Conservation (phyloP, 2,329 filamentous ascomycete genomes). For the Talaromyces piceae region DNA sequence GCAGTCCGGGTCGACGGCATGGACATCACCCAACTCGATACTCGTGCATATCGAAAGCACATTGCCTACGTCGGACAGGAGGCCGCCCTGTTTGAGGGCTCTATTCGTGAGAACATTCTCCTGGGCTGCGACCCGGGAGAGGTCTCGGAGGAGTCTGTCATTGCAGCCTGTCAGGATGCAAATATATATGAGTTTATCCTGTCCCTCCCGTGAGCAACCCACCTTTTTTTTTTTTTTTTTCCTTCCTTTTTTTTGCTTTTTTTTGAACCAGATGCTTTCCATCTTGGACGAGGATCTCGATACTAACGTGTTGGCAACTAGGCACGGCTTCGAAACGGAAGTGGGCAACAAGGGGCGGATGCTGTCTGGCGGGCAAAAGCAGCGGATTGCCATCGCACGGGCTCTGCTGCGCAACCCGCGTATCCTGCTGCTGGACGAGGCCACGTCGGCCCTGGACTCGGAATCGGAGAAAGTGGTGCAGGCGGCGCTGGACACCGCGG, state of each 20-base stretch:
- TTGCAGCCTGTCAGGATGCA: constrained; percentile 64
- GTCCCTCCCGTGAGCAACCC: constrained; percentile 23
- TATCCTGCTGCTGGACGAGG: constrained; percentile 78
- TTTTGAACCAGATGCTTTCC: no score
- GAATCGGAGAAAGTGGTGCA: constrained; percentile 83
- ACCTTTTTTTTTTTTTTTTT: constrained; percentile 39
- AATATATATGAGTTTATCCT: constrained; percentile 91
- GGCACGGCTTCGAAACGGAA: constrained; percentile 59
- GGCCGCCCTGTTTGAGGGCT: constrained; percentile 79
- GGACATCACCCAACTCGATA: constrained; percentile 51
- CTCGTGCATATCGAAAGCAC: constrained; percentile 53
- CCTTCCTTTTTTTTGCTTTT: constrained; percentile 33
- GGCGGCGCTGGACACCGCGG: constrained; percentile 69
- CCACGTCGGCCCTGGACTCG: constrained; percentile 77
- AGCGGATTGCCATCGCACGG: constrained; percentile 72
- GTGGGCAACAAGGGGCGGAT: constrained; percentile 62
- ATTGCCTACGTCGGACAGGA: constrained; percentile 91
- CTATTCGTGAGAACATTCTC: constrained; percentile 80
- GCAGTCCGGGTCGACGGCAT: constrained; percentile 56
- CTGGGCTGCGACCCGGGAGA: constrained; percentile 69
- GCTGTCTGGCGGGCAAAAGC: constrained; percentile 78
- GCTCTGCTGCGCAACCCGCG: constrained; percentile 69
- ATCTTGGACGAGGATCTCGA: constrained; percentile 49
- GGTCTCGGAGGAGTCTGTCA: constrained; percentile 57
- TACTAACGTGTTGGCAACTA: constrained; percentile 40